Percentiles rank a stretch among this genome's conserved stretches.
phyloP scores from a whole-genome alignment of 352 stramenopile genomes.

The Globisporangium spiculum region DNA sequence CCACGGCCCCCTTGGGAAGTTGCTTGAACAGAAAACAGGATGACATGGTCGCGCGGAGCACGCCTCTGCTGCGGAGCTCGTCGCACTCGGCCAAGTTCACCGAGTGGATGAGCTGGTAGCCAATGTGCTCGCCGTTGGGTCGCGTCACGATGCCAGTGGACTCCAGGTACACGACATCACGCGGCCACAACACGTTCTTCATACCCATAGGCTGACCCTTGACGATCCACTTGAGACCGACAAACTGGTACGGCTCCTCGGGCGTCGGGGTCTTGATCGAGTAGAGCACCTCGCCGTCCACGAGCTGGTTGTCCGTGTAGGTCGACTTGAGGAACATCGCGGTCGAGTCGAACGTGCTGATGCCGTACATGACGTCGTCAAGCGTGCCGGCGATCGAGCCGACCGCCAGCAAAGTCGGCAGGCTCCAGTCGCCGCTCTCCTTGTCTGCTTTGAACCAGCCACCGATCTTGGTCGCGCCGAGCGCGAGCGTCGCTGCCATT shows the following conservation, averaged over 20 bases:
- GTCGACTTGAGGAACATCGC: constrained; percentile 48
- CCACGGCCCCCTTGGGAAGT: constrained; percentile 21
- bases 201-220: constrained; percentile 22
- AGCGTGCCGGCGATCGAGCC: constrained; percentile 39
- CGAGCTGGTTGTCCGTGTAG: constrained; percentile 47
- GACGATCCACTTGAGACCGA: constrained; percentile 51
- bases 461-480: constrained; percentile 14
- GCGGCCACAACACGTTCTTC: constrained; percentile 35
- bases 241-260: constrained; percentile 39
- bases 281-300: constrained; percentile 48
- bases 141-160: constrained; percentile 33
- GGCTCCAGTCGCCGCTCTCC: constrained; percentile 20
- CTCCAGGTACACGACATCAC: constrained; percentile 28
- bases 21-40: constrained; percentile 41
- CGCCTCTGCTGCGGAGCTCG: constrained; percentile 30
- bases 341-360: constrained; percentile 41
- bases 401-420: constrained; percentile 38
- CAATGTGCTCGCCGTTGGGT: constrained; percentile 34
- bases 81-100: constrained; percentile 32
- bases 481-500: constrained; percentile 13
- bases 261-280: constrained; percentile 38
- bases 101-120: constrained; percentile 55
- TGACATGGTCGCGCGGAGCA: constrained; percentile 34
- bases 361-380: constrained; percentile 64
- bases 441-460: constrained; percentile 18